Conservation (phyloP, 164 flowering plant genomes). For the Macadamia tetraphylla region DNA sequence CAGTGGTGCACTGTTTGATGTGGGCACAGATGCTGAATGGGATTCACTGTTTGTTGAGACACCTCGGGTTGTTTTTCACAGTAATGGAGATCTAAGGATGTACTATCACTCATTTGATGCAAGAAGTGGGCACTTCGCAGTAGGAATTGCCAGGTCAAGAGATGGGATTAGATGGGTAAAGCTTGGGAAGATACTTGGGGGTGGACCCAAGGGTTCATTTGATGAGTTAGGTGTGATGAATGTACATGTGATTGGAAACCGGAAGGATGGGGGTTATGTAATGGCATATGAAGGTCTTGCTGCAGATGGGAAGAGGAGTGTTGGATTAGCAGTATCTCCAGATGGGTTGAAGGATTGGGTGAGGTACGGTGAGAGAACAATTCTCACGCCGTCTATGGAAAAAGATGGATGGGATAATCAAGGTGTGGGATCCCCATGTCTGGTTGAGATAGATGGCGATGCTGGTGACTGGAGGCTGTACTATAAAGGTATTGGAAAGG, state of each 20-base stretch:
- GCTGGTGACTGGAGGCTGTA: slow-evolving; percentile 77
- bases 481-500: background rate
- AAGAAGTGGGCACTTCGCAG: slow-evolving; percentile 31
- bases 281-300: slow-evolving; percentile 84
- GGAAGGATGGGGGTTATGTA: slow-evolving; percentile 53
- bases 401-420: slow-evolving; percentile 56
- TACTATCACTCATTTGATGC: slow-evolving; percentile 74
- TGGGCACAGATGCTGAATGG: slow-evolving; percentile 55
- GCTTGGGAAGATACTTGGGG: slow-evolving; percentile 76
- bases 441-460: slow-evolving; percentile 69
- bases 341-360: slow-evolving; percentile 58
- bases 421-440: slow-evolving; percentile 53
- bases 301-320: slow-evolving; percentile 49
- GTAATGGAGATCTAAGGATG: slow-evolving; percentile 69
- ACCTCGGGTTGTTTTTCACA: slow-evolving; percentile 62
- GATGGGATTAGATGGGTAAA: slow-evolving; percentile 90
- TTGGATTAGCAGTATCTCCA: slow-evolving; percentile 63
- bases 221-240: slow-evolving; percentile 6
- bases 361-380: slow-evolving; percentile 12
- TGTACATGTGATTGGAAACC: slow-evolving; percentile 28
- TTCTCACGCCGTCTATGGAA: slow-evolving; percentile 32
- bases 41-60: slow-evolving; percentile 56
- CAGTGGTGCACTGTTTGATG: slow-evolving; percentile 73
- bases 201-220: slow-evolving; percentile 17
- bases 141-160: slow-evolving; percentile 78